These are phyloP conservation scores for Ophiocordyceps camponoti-floridani DNA, from an alignment of 2,329 filamentous ascomycete genomes.

Conservation along the genomic window DNA sequence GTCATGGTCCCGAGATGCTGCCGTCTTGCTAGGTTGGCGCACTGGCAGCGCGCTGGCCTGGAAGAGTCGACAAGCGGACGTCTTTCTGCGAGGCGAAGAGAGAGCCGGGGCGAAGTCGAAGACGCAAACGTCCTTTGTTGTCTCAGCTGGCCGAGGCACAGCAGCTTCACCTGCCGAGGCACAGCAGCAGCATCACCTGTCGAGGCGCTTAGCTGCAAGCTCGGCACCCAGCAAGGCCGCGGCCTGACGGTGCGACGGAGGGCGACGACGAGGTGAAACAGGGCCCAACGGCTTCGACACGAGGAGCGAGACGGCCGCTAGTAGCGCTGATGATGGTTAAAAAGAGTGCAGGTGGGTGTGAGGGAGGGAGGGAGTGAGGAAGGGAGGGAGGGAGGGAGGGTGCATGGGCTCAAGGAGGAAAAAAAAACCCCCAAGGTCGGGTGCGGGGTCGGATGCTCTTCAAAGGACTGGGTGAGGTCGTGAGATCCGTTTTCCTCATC, in stretches of 20 bases:
- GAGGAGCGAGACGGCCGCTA: neutral
- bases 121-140: neutral
- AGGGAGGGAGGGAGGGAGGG: neutral
- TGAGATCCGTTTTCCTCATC: too few relatives aligned
- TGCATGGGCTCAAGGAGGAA: neutral
- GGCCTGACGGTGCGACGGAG: neutral
- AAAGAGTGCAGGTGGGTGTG: neutral
- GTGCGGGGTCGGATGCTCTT: too few relatives aligned
- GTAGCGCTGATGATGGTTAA: neutral
- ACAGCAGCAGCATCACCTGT: neutral
- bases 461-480: too few relatives aligned
- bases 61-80: neutral
- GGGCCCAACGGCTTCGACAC: neutral
- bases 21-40: slow-evolving; percentile 14
- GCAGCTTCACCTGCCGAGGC: neutral
- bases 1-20: slow-evolving; percentile 10
- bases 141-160: neutral
- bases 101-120: too few relatives aligned
- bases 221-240: neutral
- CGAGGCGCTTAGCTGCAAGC: neutral
- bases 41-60: slow-evolving; percentile 11
- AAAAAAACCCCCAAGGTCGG: too few relatives aligned
- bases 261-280: neutral
- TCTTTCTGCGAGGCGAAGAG: too few relatives aligned
- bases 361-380: neutral